A percentile compares a stretch with the other conserved stretches of the same genome.
Conservation (phyloP, 2,329 filamentous ascomycete species). For the Thielaviopsis ethacetica region DNA sequence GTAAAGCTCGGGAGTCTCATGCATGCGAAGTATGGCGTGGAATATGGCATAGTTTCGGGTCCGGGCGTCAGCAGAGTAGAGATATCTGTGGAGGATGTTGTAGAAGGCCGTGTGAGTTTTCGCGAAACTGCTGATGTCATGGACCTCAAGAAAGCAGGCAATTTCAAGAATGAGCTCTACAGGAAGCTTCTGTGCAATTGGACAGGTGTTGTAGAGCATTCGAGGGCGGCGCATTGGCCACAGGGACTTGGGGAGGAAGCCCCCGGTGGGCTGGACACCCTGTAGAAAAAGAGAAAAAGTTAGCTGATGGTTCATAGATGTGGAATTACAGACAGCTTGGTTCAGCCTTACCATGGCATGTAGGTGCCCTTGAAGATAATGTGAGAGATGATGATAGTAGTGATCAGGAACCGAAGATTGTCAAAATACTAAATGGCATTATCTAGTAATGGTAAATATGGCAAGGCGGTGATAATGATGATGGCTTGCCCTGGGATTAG, state of each 20-base stretch:
- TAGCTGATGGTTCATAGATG: not conserved
- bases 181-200: not conserved
- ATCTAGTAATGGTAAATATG: not conserved
- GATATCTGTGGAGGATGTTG: not conserved
- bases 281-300: not conserved
- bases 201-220: not conserved
- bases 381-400: not conserved
- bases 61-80: constrained; percentile 1
- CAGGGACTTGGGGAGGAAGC: not conserved
- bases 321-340: not conserved
- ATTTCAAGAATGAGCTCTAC: constrained; percentile 2
- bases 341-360: not conserved
- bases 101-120: not conserved
- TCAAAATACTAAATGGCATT: not conserved
- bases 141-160: constrained; percentile 1
- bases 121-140: not conserved
- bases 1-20: not conserved
- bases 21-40: not conserved
- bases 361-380: not conserved
- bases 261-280: not conserved
- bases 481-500: not conserved
- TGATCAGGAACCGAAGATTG: not conserved
- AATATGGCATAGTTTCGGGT: constrained; percentile 1
- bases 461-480: not conserved
- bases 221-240: not conserved